A percentile compares a stretch with the other conserved stretches of the same genome.
These are phyloP conservation scores for Malus fusca DNA, from an alignment of 306 rosid genomes.

Conservation along the genomic window DNA sequence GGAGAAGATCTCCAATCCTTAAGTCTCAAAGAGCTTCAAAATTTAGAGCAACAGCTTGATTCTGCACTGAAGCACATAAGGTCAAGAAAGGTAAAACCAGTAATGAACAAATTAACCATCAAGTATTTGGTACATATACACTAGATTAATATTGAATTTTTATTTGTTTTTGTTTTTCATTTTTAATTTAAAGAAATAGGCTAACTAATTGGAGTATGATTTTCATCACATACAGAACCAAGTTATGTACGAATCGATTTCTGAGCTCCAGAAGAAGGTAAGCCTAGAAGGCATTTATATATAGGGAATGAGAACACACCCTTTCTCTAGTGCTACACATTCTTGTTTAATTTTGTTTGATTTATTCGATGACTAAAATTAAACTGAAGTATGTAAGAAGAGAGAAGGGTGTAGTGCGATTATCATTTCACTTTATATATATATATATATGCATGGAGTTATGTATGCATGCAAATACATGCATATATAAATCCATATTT, in stretches of 20 bases:
- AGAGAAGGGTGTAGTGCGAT: no score
- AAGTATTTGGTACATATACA: not conserved
- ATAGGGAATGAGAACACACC: not conserved
- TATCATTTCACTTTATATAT: not conserved
- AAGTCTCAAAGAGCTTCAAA: conserved; percentile 67
- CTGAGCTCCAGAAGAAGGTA: conserved; percentile 79
- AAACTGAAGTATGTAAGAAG: not conserved
- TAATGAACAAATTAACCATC: not conserved
- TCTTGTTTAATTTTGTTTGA: not conserved
- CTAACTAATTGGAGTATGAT: not conserved
- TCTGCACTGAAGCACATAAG: conserved; percentile 71
- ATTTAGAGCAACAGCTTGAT: conserved; percentile 82
- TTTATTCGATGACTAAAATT: not conserved
- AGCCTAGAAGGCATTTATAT: not conserved
- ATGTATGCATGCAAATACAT: not conserved
- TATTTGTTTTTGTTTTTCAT: not conserved
- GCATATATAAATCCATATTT: not conserved
- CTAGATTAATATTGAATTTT: not conserved
- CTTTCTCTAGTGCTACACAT: not conserved
- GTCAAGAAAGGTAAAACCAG: conserved; percentile 51
- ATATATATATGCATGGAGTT: no score
- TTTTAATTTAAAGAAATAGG: not conserved
- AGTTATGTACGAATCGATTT: conserved; percentile 69
- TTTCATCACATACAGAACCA: conserved; percentile 52
- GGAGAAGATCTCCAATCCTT: conserved; percentile 69